Conservation (phyloP, 83 land plant species). For the Thuja plicata region DNA sequence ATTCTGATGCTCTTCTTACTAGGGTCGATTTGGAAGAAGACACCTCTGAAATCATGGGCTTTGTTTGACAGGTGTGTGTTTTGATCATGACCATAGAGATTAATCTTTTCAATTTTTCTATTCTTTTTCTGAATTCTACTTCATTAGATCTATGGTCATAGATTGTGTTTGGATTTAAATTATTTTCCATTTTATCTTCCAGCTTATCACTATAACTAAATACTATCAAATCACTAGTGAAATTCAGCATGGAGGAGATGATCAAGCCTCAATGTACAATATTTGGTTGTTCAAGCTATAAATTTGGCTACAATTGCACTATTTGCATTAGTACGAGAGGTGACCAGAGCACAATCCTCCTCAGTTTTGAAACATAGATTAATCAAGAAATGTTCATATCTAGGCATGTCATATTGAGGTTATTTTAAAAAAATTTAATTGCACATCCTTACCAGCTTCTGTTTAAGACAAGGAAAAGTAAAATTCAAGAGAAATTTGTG, state of each 20-base stretch:
- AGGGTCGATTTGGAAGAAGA: too few species aligned
- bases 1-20: too few species aligned
- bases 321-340: conserved; percentile 19
- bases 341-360: conserved; percentile 12
- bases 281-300: conserved; percentile 8
- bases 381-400: not conserved
- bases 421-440: not conserved
- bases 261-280: conserved; percentile 16
- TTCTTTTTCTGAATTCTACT: too few species aligned
- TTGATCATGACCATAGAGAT: too few species aligned
- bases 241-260: conserved; percentile 10
- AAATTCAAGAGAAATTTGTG: too few species aligned
- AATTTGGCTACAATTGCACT: conserved; percentile 20
- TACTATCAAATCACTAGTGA: conserved; percentile 13
- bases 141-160: too few species aligned
- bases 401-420: not conserved
- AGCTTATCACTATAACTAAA: conserved; percentile 21
- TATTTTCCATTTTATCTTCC: not conserved
- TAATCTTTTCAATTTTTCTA: too few species aligned
- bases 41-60: too few species aligned
- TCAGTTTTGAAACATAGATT: not conserved
- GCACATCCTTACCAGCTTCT: too few species aligned
- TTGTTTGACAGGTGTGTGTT: too few species aligned
- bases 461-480: too few species aligned
- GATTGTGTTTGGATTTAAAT: too few species aligned